Conservation (phyloP, 2,329 filamentous ascomycete species). For the Xylaria sp. region DNA sequence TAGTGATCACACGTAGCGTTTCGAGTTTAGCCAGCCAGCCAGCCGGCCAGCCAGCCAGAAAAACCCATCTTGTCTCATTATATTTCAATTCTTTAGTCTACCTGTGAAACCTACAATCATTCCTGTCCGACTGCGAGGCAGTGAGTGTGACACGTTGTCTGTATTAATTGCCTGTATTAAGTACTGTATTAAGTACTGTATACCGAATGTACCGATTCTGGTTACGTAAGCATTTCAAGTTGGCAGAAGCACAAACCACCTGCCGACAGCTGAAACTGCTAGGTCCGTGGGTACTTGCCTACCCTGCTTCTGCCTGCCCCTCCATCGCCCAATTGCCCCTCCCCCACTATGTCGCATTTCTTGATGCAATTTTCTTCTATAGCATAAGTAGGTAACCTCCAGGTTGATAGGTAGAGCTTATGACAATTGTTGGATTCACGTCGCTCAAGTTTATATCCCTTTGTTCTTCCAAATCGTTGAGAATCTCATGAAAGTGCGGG, state of each 20-base stretch:
- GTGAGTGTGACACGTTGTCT: neutral
- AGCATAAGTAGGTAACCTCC: neutral
- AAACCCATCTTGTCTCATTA: neutral
- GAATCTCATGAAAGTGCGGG: neutral
- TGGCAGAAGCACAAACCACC: neutral
- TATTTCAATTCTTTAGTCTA: neutral
- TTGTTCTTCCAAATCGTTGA: too few species aligned
- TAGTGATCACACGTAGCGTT: neutral
- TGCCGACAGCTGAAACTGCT: neutral
- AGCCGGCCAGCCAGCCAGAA: neutral
- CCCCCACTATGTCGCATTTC: constrained; percentile 39
- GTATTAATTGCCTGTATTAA: too few species aligned
- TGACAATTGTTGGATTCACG: neutral
- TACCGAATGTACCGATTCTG: too few species aligned
- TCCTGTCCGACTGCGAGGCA: neutral
- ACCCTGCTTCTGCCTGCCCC: constrained; percentile 8
- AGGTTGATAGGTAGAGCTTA: neutral
- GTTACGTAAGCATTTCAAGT: neutral
- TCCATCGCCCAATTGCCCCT: constrained; percentile 41
- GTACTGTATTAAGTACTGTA: too few species aligned
- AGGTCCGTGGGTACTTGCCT: neutral
- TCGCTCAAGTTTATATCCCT: neutral
- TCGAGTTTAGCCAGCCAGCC: neutral
- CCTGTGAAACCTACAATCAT: neutral
- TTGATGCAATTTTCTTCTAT: constrained; percentile 20